Evolutionary conservation across 192 early-diverging fungal genomes (phyloP), one percentile per base, ranked within the genome.

Genomic region (Coemansia sp.): DNA sequence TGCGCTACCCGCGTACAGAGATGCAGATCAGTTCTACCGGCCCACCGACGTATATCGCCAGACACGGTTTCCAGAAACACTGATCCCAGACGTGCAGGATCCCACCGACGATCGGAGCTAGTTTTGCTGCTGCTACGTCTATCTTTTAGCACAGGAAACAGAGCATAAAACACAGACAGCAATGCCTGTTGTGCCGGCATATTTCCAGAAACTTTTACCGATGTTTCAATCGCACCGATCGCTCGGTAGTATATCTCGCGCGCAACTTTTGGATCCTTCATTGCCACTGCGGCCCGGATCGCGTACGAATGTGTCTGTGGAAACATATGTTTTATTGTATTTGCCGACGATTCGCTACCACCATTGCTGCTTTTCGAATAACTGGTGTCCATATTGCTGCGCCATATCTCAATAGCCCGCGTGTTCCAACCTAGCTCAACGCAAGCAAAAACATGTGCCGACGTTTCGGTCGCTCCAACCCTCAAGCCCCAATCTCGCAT

Each of bases 391-490:
- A 66, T 40, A 15, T 34, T 22, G 7, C 40, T 46, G 30, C 45
- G 55, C 73, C 73, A 77, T 8, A 30, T 27, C 18, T 62, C 57
- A 10, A 77, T 23, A 4, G 67, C 57, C 4, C 41, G 39, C 7
- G 21, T 8, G 53, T 70, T 42, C 40, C 30, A 23, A 6, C 60
- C 60, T 3, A 70, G 57, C 9, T 14, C 22, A 10, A 47, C 39
- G 19, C 45, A 42, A 2, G 67, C 67, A n/a, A 46, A 63, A 19
- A 70, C 52, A 4, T 45, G 49, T 0, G 63, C 63, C 7, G 59
- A 63, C 13, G 56, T 47, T 56, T 77, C 73, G 1, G 73, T 77
- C 33, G 73, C 73, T 4, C 73, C 73, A 8, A 77, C 49, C 0
- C 64, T 60, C 41, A 77, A 47, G 0, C 61, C 68, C 27, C 66